Evolutionary conservation across 345 rosid genomes (phyloP), one percentile per base, ranked within the genome.

Genomic region (Brassica carinata): DNA sequence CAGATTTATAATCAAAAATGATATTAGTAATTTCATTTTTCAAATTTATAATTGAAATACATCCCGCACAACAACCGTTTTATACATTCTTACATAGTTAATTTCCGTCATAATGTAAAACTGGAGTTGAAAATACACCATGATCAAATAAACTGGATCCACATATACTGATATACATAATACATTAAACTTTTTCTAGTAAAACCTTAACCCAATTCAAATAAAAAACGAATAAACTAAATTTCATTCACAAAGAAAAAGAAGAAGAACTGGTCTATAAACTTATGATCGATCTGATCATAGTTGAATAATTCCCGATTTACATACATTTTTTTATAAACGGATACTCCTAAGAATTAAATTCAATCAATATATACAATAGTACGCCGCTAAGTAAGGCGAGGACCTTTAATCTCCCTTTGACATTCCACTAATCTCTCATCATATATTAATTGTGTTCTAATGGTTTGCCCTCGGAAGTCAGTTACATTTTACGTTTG

Each of bases 401-500:
- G 45, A 0, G 63, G 69, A 62, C 34, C 26, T 17, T 48, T 77
- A 70, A 71, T 34, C 23, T 18, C 19, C 55, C 53, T 33, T 58
- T 48, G 36, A 59, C 8, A 72, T 64, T 69, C 18, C 57, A 78
- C 43, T 9, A 34, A 36, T 53, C 17, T 10, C 30, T 64, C 57
- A 23, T 53, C 76, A 23, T 23, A 51, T 51, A 64, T 51, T 34
- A 53, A 71, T 51, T 71, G 67, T 59, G 13, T 77, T 64, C 8
- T 8, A 69, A 18, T 77, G 34, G 64, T 45, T 14, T 65, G 8
- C 31, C 31, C 53, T 29, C 15, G 43, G 14, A 64, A 63, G 30
- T 15, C 43, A 29, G 62, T 74, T 74, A 45, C 77, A 64, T 45
- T 74, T 43, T 74, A 30, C 68, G 1, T 15, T 74, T 66, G 5